Percentiles rank a stretch among this genome's conserved stretches.
These are phyloP conservation scores for Epithele typhae DNA, from an alignment of 768 basidiomycete species.

Conservation along the genomic window DNA sequence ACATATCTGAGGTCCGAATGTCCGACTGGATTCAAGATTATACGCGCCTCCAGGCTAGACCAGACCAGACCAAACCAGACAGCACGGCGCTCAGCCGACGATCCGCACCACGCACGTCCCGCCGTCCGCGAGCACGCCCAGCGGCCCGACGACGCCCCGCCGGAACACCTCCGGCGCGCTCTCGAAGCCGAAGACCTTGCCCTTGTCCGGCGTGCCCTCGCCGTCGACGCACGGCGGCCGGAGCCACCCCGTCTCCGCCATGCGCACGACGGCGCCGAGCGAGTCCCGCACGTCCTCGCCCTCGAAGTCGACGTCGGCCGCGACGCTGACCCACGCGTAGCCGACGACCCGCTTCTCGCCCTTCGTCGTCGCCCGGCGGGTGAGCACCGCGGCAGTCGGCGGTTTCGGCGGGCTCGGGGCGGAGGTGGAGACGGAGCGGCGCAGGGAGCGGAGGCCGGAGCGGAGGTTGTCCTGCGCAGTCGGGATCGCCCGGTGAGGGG, in stretches of 20 bases:
- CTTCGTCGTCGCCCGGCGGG: conserved; percentile 1
- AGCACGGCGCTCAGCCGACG: conserved; percentile 11
- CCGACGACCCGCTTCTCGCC: conserved; percentile 43
- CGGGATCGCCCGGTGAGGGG: conserved; percentile 58
- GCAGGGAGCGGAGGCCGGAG: conserved; percentile 64
- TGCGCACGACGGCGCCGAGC: conserved; percentile 34
- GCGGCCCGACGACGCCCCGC: conserved; percentile 19
- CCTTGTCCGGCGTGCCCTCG: conserved; percentile 31
- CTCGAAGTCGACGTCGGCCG: conserved; percentile 81
- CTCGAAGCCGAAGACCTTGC: conserved; percentile 49
- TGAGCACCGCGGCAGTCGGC: conserved; percentile 1
- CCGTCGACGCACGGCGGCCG: conserved; percentile 40
- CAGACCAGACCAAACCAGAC: neutral
- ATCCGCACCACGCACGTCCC: conserved; percentile 31
- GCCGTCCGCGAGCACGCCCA: conserved; percentile 26
- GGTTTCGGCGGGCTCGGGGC: neutral
- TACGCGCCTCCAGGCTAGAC: too few relatives aligned
- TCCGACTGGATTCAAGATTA: too few relatives aligned
- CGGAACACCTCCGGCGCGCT: conserved; percentile 48
- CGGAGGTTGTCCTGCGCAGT: conserved; percentile 70
- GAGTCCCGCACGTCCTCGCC: conserved; percentile 67
- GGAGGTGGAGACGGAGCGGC: conserved; percentile 24
- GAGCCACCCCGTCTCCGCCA: conserved; percentile 37
- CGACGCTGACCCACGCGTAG: conserved; percentile 79
- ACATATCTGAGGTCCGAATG: too few relatives aligned